phyloP scores from a whole-genome alignment of 2,329 filamentous ascomycete species.

The Claviceps digitariae region DNA sequence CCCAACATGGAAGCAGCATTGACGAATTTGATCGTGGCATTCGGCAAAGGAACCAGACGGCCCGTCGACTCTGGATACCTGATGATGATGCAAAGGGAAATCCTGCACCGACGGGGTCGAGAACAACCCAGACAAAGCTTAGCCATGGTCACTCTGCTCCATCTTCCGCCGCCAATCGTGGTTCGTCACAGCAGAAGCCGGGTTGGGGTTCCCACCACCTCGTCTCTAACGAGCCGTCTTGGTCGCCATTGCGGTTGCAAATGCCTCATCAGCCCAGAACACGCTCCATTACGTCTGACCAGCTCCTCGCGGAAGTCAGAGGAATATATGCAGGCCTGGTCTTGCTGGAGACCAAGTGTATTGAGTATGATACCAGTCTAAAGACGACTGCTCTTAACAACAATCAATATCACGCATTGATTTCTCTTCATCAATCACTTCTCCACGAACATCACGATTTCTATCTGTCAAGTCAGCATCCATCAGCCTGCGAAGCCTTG shows the following conservation, averaged over 20 bases:
- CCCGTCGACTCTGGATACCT: constrained; percentile 16
- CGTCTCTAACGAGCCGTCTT: background rate
- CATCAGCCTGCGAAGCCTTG: constrained; percentile 56
- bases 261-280: constrained; percentile 40
- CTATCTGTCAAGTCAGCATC: constrained; percentile 78
- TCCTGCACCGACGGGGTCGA: constrained; percentile 1
- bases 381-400: constrained; percentile 32
- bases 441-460: constrained; percentile 78
- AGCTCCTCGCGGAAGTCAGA: constrained; percentile 69
- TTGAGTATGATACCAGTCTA: constrained; percentile 61
- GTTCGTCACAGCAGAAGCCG: constrained; percentile 3
- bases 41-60: constrained; percentile 9
- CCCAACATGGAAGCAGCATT: constrained; percentile 5
- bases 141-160: background rate
- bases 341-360: constrained; percentile 79
- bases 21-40: constrained; percentile 14
- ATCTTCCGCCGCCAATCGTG: background rate
- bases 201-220: background rate
- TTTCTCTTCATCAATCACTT: constrained; percentile 67
- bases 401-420: constrained; percentile 75
- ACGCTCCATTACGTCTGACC: constrained; percentile 58
- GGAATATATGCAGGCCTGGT: constrained; percentile 72
- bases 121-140: constrained; percentile 2
- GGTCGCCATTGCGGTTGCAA: background rate
- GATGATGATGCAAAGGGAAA: constrained; percentile 9